phyloP scores from a whole-genome alignment of 2,329 filamentous ascomycete genomes.

The Hymenoscyphus infarciens region DNA sequence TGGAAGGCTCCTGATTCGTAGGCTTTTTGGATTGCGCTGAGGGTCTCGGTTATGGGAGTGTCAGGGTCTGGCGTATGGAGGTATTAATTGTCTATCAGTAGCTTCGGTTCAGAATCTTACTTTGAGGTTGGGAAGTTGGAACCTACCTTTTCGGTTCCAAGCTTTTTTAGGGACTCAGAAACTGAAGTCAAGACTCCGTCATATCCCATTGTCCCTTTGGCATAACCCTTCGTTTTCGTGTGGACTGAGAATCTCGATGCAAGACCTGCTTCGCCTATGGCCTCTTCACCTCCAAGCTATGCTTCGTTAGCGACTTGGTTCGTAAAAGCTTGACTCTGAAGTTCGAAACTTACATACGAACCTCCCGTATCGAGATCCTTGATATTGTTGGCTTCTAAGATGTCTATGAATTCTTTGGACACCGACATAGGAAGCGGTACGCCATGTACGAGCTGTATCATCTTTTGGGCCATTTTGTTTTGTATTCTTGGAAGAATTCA shows the following conservation, averaged over 20 bases:
- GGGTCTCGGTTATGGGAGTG: not conserved
- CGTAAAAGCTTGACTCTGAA: not conserved
- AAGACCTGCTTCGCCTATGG: not conserved
- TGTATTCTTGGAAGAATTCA: not conserved
- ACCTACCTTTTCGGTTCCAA: not conserved
- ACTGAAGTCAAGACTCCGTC: not conserved
- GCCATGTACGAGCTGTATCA: not conserved
- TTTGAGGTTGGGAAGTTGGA: not conserved
- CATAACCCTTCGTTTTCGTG: slow-evolving; percentile 5
- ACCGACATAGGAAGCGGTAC: not conserved
- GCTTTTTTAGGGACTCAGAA: not conserved
- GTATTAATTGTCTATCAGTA: not conserved
- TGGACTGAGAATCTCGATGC: not conserved
- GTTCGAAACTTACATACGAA: not conserved
- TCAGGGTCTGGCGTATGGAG: not conserved
- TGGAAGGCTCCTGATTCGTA: slow-evolving; percentile 80
- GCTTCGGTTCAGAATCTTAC: not conserved
- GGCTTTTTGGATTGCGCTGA: slow-evolving; percentile 57
- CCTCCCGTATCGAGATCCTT: not conserved
- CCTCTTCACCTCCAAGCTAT: not conserved
- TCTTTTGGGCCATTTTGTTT: not conserved
- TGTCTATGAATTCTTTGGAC: not conserved
- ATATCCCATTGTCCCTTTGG: not conserved
- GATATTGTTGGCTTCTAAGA: not conserved
- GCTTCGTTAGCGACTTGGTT: not conserved